These are phyloP conservation scores for Pelargonium australe DNA, from an alignment of 441 rosid species.

Conservation along the genomic window DNA sequence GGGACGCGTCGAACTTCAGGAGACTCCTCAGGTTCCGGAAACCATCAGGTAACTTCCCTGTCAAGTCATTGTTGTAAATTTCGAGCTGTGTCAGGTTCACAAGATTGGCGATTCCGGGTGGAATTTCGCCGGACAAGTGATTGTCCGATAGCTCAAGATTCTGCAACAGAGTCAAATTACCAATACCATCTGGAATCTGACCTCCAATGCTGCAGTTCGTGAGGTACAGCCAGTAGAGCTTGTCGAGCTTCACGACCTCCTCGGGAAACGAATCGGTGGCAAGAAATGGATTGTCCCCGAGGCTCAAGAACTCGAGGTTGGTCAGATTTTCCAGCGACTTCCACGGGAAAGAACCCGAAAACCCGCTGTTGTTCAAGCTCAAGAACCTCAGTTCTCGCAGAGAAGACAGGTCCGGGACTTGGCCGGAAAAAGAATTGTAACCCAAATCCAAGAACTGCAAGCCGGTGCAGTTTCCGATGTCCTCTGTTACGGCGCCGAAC, in stretches of 20 bases:
- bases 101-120: slow-evolving; percentile 35
- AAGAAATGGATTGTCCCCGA: slow-evolving; percentile 48
- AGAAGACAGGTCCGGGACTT: slow-evolving; percentile 40
- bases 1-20: slow-evolving; percentile 40
- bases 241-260: slow-evolving; percentile 36
- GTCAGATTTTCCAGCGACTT: slow-evolving; percentile 35
- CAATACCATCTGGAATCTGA: slow-evolving; percentile 44
- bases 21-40: slow-evolving; percentile 40
- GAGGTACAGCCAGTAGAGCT: slow-evolving; percentile 45
- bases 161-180: slow-evolving; percentile 31
- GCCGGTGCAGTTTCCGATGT: slow-evolving; percentile 30
- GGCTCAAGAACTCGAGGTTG: slow-evolving; percentile 41
- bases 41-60: slow-evolving; percentile 46
- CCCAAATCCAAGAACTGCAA: slow-evolving; percentile 42
- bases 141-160: slow-evolving; percentile 56
- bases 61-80: slow-evolving; percentile 47
- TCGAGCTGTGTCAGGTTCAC: slow-evolving; percentile 40
- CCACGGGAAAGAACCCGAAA: slow-evolving; percentile 54
- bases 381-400: slow-evolving; percentile 32
- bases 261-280: slow-evolving; percentile 31
- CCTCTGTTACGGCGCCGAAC: slow-evolving; percentile 25
- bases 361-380: slow-evolving; percentile 42
- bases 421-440: slow-evolving; percentile 39
- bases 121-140: slow-evolving; percentile 38
- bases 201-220: slow-evolving; percentile 50